Percentiles rank a stretch among this genome's conserved stretches.
These are phyloP conservation scores for Leavenworthia alabamica DNA, from an alignment of 345 rosid species.

Conservation along the genomic window DNA sequence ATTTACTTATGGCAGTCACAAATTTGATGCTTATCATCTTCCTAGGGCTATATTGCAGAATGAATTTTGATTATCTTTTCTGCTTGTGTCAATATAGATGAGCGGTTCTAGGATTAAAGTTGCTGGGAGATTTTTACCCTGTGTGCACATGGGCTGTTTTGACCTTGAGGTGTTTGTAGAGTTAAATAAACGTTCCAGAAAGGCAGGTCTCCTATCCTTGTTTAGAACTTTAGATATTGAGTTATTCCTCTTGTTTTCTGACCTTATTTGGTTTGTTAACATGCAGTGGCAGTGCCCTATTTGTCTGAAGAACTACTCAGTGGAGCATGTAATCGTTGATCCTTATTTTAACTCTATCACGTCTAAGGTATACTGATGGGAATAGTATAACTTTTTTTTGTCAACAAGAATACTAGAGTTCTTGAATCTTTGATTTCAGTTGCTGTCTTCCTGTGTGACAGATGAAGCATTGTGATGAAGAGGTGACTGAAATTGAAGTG, in stretches of 20 bases:
- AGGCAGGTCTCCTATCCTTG: constrained; percentile 56
- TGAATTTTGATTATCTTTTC: background rate
- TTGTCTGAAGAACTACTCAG: constrained; percentile 84
- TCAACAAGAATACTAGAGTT: no score
- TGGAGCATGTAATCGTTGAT: constrained; percentile 76
- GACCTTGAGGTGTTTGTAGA: constrained; percentile 95
- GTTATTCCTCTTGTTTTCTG: constrained; percentile 11
- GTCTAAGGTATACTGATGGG: constrained; percentile 47
- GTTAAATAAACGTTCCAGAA: constrained; percentile 91
- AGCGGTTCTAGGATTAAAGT: constrained; percentile 96
- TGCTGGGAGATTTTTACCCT: constrained; percentile 91
- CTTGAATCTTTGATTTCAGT: background rate
- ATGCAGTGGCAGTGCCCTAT: constrained; percentile 98
- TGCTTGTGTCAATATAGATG: constrained; percentile 45
- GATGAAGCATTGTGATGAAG: constrained; percentile 89
- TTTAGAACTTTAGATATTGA: no score
- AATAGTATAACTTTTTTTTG: no score
- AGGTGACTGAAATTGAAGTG: constrained; percentile 74
- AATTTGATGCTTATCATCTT: constrained; percentile 7
- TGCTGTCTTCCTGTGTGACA: constrained; percentile 26
- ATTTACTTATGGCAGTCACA: background rate
- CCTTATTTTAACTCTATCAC: constrained; percentile 89
- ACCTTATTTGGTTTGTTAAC: constrained; percentile 15
- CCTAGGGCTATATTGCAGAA: background rate
- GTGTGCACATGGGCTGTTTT: constrained; percentile 95